phyloP scores from a whole-genome alignment of 768 basidiomycete genomes.

The Ephemerocybe angulata region DNA sequence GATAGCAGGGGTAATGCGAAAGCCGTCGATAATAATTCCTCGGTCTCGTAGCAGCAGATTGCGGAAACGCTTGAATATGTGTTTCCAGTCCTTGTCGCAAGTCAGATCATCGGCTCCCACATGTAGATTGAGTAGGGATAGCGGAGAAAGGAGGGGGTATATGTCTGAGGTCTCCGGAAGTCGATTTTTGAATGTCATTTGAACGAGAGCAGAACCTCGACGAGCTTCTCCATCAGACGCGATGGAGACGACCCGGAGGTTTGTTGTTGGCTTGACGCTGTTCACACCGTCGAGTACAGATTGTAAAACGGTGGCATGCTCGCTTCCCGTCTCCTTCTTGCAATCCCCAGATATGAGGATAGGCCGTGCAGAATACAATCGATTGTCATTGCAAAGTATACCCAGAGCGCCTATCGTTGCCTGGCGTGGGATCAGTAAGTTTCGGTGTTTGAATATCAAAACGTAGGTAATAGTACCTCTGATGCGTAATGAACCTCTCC shows the following conservation, averaged over 20 bases:
- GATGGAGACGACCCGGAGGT: constrained; percentile 16
- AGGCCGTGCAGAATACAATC: constrained; percentile 22
- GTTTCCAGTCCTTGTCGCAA: neutral
- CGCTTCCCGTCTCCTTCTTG: constrained; percentile 22
- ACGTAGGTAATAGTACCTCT: neutral
- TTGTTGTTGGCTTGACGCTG: neutral
- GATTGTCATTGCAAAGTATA: constrained; percentile 19
- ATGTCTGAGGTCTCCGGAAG: neutral
- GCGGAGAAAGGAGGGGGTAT: neutral
- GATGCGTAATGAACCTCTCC: constrained; percentile 22
- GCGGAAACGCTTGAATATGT: neutral
- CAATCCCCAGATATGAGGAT: constrained; percentile 27
- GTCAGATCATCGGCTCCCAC: neutral
- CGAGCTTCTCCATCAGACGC: constrained; percentile 21
- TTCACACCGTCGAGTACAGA: constrained; percentile 15
- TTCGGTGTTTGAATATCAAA: neutral
- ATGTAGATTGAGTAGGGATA: neutral
- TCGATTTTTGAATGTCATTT: neutral
- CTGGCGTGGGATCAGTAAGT: constrained; percentile 16
- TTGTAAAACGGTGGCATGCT: constrained; percentile 17
- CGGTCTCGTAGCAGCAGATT: no score
- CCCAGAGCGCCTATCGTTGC: constrained; percentile 26
- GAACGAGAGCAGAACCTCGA: constrained; percentile 2
- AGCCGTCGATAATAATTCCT: no score
- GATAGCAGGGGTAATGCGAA: no score